A percentile compares a stretch with the other conserved stretches of the same genome.
These are phyloP conservation scores for Rubia tinctorum DNA, from an alignment of 305 asterid genomes.

Conservation along the genomic window DNA sequence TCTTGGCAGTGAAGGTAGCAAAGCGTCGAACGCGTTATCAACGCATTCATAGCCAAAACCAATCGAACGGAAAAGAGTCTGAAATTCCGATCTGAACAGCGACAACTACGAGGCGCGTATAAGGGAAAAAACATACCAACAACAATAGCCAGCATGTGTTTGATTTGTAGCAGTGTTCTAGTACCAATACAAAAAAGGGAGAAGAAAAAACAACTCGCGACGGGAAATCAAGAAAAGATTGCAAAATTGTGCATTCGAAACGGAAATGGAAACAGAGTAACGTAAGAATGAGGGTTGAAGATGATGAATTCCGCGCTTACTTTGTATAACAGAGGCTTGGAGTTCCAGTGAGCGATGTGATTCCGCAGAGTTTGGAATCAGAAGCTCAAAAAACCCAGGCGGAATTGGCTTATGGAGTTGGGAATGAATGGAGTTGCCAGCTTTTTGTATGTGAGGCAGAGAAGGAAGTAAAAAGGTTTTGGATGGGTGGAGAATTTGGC, in stretches of 20 bases:
- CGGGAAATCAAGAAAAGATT: background rate
- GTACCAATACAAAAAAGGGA: background rate
- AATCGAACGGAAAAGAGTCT: background rate
- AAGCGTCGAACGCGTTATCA: background rate
- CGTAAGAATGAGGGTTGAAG: background rate
- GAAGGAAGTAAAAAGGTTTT: background rate
- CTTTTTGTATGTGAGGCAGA: background rate
- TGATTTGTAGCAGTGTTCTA: background rate
- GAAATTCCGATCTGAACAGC: background rate
- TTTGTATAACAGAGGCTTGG: background rate
- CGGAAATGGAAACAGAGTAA: background rate
- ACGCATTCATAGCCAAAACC: background rate
- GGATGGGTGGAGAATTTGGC: slow-evolving; percentile 9
- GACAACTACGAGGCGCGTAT: background rate
- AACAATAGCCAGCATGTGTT: background rate
- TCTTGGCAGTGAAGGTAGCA: background rate
- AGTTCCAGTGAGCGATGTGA: slow-evolving; percentile 1
- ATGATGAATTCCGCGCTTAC: background rate
- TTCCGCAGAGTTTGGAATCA: background rate
- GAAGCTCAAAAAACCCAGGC: background rate
- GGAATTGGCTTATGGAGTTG: background rate
- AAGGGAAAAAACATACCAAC: background rate
- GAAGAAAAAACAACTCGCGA: background rate
- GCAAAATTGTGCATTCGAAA: background rate
- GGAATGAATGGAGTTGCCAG: background rate